Base-by-base conservation (phyloP, 1,139 yeast genomes). In the Yamadazyma diddensiae region DNA sequence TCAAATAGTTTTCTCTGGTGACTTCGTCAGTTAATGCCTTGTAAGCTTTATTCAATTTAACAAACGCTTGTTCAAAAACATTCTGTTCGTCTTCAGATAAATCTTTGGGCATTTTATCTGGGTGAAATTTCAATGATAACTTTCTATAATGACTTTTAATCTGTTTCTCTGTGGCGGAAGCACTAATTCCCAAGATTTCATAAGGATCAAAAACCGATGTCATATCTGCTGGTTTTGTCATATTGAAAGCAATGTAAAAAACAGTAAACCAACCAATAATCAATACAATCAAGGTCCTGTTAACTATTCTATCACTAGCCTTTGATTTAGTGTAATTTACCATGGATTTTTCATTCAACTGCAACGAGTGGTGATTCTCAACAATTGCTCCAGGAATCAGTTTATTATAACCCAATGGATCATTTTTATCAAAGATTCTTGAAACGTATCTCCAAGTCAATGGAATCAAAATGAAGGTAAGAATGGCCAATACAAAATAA, bases 11-110 rank as follows among this genome's bases (percentile, higher is more conserved):
- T 45, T 84, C 86, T 49, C 80, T 80, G 8, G 88, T 79, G 21
- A 71, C 77, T 46, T 86, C 96, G 59, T 94, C 98, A 9, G 98
- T 94, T 46, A 94, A 73, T 0, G 98, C 87, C 59, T 88, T 85
- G 62, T 94, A 88, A 17, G 99, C 99, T 59, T 86, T 84, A 39
- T 88, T 83, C 50, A 94, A 83, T 46, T 77, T 71, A 29, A 90
- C 94, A 58, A 79, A 92, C 33, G 76, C 75, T 36, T 82, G 79
- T 58, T 92, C 97, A 59, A 84, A 69, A 21, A 62, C 70, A 30
- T 61, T 59, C 42, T 66, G 70, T 41, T 71, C 86, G 25, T 68
- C 77, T 19, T 73, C 79, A 17, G 80, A 85, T 52, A 81, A 59
- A 45, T 80, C 84, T 45, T 73, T 70, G 13, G 85, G 73, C 43